phyloP scores from a whole-genome alignment of 2,329 filamentous ascomycete species.

The Thermochaetoides dissita region DNA sequence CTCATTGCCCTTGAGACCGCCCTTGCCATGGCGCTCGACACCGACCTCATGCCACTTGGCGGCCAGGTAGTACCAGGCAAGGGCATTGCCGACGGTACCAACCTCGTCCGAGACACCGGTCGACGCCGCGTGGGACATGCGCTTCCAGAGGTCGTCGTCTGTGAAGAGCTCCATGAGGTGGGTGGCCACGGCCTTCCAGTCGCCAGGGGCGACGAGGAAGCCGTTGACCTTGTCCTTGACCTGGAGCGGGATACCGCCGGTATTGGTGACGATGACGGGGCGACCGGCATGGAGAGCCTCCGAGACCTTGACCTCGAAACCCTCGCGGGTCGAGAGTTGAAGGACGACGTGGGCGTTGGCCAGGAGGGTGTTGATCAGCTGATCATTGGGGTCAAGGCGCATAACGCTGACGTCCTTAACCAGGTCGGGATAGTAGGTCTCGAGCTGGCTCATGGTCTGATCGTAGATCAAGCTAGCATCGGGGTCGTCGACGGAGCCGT shows the following conservation, averaged over 20 bases:
- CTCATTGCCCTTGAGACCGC: constrained; percentile 41
- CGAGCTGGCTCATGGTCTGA: constrained; percentile 53
- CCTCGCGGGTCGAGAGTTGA: constrained; percentile 68
- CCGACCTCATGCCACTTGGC: constrained; percentile 46
- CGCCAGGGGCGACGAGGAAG: constrained; percentile 58
- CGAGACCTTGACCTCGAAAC: constrained; percentile 77
- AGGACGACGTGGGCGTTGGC: constrained; percentile 59
- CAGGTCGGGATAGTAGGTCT: constrained; percentile 48
- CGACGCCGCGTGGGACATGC: constrained; percentile 51
- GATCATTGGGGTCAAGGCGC: constrained; percentile 64
- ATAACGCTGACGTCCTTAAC: constrained; percentile 56
- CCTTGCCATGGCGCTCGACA: constrained; percentile 25
- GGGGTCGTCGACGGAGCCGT: constrained; percentile 69
- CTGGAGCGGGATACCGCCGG: constrained; percentile 71
- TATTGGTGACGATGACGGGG: constrained; percentile 60
- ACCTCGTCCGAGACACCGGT: constrained; percentile 67
- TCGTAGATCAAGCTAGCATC: constrained; percentile 62
- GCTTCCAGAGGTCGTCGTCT: constrained; percentile 47
- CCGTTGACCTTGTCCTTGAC: constrained; percentile 58
- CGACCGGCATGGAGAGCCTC: constrained; percentile 70
- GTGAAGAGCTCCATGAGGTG: constrained; percentile 54
- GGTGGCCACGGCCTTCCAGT: constrained; percentile 53
- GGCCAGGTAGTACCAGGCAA: constrained; percentile 67
- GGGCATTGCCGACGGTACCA: constrained; percentile 63
- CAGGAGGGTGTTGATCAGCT: constrained; percentile 64